These are phyloP conservation scores for Paraglomus occultum DNA, from an alignment of 192 early-diverging fungal species.

Conservation along the genomic window DNA sequence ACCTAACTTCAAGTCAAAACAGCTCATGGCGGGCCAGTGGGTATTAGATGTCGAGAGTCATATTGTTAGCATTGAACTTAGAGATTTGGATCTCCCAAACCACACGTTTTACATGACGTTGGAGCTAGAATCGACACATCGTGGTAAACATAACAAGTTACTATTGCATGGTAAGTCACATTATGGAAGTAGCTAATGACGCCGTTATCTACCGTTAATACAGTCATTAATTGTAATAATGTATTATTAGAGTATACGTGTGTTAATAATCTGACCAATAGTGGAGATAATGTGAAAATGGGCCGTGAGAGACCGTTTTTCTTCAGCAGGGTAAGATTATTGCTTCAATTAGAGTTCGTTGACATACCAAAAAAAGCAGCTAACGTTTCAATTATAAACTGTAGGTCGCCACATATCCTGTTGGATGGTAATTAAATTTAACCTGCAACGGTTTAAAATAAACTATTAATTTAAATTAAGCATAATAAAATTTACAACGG, in stretches of 20 bases:
- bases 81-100: slow-evolving; percentile 21
- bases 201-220: background rate
- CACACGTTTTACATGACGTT: slow-evolving; percentile 33
- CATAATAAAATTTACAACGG: too few species aligned
- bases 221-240: background rate
- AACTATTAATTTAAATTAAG: too few species aligned
- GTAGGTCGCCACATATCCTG: too few species aligned
- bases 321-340: slow-evolving; percentile 18
- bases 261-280: slow-evolving; percentile 16
- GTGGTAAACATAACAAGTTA: slow-evolving; percentile 41
- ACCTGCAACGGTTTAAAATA: too few species aligned
- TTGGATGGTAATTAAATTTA: too few species aligned
- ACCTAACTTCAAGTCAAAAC: slow-evolving; percentile 21
- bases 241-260: slow-evolving; percentile 12
- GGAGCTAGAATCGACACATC: slow-evolving; percentile 35
- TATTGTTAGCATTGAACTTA: slow-evolving; percentile 24
- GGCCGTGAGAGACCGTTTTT: slow-evolving; percentile 19
- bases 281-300: background rate
- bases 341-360: too few species aligned
- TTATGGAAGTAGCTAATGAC: too few species aligned
- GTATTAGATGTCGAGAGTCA: slow-evolving; percentile 25
- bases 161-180: slow-evolving; percentile 25
- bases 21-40: slow-evolving; percentile 34
- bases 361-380: too few species aligned
- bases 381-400: too few species aligned